Evolutionary conservation across 2,329 filamentous ascomycete genomes (phyloP).

Genomic region (Atkinsonella hypoxylon): DNA sequence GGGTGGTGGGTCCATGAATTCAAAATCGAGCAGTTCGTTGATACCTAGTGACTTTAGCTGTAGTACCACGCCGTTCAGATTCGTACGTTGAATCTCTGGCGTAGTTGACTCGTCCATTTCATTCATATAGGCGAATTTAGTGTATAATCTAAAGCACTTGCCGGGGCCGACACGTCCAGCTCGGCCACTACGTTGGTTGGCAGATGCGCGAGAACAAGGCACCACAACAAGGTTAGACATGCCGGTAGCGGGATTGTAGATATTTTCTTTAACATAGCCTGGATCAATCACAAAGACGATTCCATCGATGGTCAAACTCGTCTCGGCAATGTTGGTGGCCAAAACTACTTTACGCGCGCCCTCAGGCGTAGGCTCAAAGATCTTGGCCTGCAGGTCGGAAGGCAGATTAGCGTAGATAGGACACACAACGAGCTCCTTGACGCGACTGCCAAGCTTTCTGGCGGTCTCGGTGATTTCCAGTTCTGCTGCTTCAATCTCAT

Average conservation of each 20-base stretch:
- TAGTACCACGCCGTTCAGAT: slow-evolving; percentile 73
- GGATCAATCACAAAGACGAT: slow-evolving; percentile 95
- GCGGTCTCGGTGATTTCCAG: slow-evolving; percentile 76
- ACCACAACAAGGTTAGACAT: slow-evolving; percentile 89
- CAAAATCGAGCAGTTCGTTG: slow-evolving; percentile 84
- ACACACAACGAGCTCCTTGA: slow-evolving; percentile 78
- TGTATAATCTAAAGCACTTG: slow-evolving; percentile 89
- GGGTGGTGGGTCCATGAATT: slow-evolving; percentile 90
- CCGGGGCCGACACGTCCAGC: slow-evolving; percentile 86
- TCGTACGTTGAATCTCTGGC: slow-evolving; percentile 86
- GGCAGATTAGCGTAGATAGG: slow-evolving; percentile 93
- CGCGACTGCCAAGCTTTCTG: slow-evolving; percentile 70
- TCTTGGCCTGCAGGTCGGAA: slow-evolving; percentile 80
- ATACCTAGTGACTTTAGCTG: slow-evolving; percentile 84
- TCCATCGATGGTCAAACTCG: slow-evolving; percentile 86
- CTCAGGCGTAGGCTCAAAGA: slow-evolving; percentile 85
- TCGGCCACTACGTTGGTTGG: slow-evolving; percentile 84
- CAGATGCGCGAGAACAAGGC: slow-evolving; percentile 81
- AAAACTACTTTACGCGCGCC: slow-evolving; percentile 82
- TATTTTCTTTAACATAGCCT: slow-evolving; percentile 90
- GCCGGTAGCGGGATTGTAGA: slow-evolving; percentile 81
- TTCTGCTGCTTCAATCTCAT: slow-evolving; percentile 86
- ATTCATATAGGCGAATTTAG: slow-evolving; percentile 86
- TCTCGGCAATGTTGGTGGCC: slow-evolving; percentile 96
- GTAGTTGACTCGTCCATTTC: slow-evolving; percentile 88